Evolutionary conservation across 176 grass and related monocot genomes (phyloP), one percentile per base, ranked within the genome.

Genomic region (Raddia guianensis): DNA sequence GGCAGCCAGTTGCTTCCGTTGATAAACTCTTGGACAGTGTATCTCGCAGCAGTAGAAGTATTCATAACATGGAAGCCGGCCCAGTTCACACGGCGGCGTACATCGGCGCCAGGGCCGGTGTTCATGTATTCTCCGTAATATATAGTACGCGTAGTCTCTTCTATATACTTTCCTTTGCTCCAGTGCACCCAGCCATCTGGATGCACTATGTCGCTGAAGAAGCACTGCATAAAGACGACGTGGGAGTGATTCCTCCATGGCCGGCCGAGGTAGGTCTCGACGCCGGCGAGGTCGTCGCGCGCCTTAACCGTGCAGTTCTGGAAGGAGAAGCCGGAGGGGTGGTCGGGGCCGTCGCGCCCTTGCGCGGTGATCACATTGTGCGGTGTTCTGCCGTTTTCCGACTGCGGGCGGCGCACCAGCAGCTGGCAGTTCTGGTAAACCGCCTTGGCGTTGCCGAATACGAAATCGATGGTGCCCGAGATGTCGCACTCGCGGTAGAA

Each of bases 401-500:
- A 34, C 56, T 27, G 27, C 21, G 85, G 85, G 43, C 58, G 42
- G 40, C 85, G 72, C 6, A 72, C 70, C 12, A 75, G 80, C 10
- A 87, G 65, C 35, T 68, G 74, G 70, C 85, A 87, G 16, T 70
- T 61, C 14, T 81, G 70, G 5, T 81, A 75, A 6, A 87, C 70
- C 3, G 51, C 85, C 1, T 70, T 78, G 12, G 85, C 78, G 57
- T 87, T 81, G 5, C 84, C 84, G 18, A 76, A 81, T 11, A 87
- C 80, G 42, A 81, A 87, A 18, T 87, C 77, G 2, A 81, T 57
- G 12, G 85, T 86, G 0, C 77, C 84, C 44, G 73, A 80, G 20
- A 86, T 81, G 50, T 86, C 77, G 13, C 84, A 86, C 55, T 80
- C 74, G 21, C 76, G 54, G 15, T 86, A 86, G 47, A 86, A 74